Percentiles rank a stretch among this genome's conserved stretches.
phyloP scores from a whole-genome alignment of 345 rosid species.

The Eucalyptus paniculata region DNA sequence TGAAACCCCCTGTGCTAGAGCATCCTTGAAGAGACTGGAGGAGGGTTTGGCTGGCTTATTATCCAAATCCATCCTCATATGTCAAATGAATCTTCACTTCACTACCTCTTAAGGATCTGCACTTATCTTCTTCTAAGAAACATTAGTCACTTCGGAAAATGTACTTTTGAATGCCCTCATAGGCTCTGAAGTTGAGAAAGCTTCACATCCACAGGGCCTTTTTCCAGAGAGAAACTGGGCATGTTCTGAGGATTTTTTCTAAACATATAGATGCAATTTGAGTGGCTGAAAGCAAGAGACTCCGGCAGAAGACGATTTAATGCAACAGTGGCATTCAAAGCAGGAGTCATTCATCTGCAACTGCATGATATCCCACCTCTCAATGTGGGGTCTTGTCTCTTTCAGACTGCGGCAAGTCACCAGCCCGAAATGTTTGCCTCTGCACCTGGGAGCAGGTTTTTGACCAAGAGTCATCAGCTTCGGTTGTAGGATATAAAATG shows the following conservation, averaged over 20 bases:
- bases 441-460: not conserved
- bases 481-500: not conserved
- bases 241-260: not conserved
- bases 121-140: not conserved
- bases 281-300: not conserved
- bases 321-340: slow-evolving; percentile 44
- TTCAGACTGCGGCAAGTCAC: not conserved
- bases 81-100: not conserved
- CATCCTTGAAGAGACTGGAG: not conserved
- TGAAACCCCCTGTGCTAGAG: not conserved
- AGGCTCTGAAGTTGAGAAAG: not conserved
- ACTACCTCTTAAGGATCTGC: not conserved
- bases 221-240: not conserved
- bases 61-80: not conserved
- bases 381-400: slow-evolving; percentile 6
- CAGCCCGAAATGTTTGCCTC: not conserved
- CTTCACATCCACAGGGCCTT: not conserved
- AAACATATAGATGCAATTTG: slow-evolving; percentile 6
- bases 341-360: slow-evolving; percentile 12
- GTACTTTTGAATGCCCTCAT: not conserved
- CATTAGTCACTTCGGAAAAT: not conserved
- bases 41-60: not conserved
- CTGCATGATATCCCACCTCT: slow-evolving; percentile 70
- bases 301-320: slow-evolving; percentile 39
- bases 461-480: not conserved